A percentile compares a stretch with the other conserved stretches of the same genome.
These are phyloP conservation scores for Nissolia schottii DNA, from an alignment of 306 rosid genomes.

Conservation along the genomic window DNA sequence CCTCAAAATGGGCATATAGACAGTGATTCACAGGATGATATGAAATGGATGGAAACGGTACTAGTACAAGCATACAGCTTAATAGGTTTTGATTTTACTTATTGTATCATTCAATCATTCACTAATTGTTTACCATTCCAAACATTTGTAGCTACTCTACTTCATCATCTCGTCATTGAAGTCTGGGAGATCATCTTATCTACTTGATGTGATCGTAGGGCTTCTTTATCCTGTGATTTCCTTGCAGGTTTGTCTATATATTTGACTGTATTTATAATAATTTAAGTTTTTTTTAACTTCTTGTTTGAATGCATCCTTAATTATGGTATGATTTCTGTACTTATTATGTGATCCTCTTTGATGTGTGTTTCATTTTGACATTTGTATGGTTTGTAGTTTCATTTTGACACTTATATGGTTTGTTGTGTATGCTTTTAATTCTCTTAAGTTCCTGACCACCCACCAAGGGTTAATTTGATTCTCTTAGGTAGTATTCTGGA, in stretches of 20 bases:
- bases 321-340: background rate
- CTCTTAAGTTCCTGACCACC: background rate
- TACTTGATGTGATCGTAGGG: constrained; percentile 77
- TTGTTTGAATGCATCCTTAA: constrained; percentile 9
- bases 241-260: constrained; percentile 63
- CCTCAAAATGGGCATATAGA: constrained; percentile 63
- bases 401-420: background rate
- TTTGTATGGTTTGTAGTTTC: background rate
- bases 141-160: constrained; percentile 69
- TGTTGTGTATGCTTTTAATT: constrained; percentile 9
- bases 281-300: background rate
- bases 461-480: constrained; percentile 8
- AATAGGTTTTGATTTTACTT: constrained; percentile 17
- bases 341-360: background rate
- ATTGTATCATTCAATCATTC: constrained; percentile 9
- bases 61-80: background rate
- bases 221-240: constrained; percentile 95
- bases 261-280: constrained; percentile 5
- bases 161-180: constrained; percentile 84
- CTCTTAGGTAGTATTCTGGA: background rate
- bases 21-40: constrained; percentile 80
- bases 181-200: constrained; percentile 87
- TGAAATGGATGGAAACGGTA: constrained; percentile 99
- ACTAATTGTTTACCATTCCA: constrained; percentile 26
- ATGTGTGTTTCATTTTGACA: constrained; percentile 8